phyloP scores from a whole-genome alignment of 257 asterid genomes.

The Dorcoceras hygrometricum region DNA sequence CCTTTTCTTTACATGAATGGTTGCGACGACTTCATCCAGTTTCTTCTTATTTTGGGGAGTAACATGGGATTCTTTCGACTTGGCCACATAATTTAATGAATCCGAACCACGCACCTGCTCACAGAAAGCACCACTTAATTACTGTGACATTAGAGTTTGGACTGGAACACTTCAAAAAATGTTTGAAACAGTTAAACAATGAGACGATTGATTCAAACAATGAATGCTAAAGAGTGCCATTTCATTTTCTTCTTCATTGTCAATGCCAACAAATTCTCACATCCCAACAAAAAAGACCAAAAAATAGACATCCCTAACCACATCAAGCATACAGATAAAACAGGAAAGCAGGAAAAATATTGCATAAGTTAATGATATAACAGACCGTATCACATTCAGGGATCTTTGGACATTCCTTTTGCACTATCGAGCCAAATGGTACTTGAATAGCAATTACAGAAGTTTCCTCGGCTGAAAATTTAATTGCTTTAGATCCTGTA shows the following conservation, averaged over 20 bases:
- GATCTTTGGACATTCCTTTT: constrained; percentile 44
- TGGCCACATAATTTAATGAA: constrained; percentile 21
- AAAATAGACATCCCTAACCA: too few relatives aligned
- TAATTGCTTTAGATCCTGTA: constrained; percentile 36
- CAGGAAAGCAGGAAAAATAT: background rate
- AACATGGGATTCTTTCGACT: constrained; percentile 28
- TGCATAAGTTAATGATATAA: constrained; percentile 5
- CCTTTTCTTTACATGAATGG: constrained; percentile 37
- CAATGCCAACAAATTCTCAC: too few relatives aligned
- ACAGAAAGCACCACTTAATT: constrained; percentile 14
- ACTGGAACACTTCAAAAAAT: constrained; percentile 3
- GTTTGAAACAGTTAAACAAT: background rate
- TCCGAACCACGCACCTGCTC: constrained; percentile 28
- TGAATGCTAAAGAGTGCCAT: too few relatives aligned
- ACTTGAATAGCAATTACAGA: constrained; percentile 82
- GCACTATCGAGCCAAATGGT: constrained; percentile 74
- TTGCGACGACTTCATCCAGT: constrained; percentile 29
- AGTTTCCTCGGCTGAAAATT: constrained; percentile 49
- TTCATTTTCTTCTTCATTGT: too few relatives aligned
- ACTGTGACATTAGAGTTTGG: constrained; percentile 1
- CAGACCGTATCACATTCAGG: constrained; percentile 33
- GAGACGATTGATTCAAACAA: background rate
- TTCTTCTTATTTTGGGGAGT: constrained; percentile 36
- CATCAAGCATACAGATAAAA: background rate
- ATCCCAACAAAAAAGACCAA: too few relatives aligned